A percentile compares a stretch with the other conserved stretches of the same genome.
Evolutionary conservation across 805 yeast genomes (phyloP).

Genomic region (Yamadazyma paraphyllophila): DNA sequence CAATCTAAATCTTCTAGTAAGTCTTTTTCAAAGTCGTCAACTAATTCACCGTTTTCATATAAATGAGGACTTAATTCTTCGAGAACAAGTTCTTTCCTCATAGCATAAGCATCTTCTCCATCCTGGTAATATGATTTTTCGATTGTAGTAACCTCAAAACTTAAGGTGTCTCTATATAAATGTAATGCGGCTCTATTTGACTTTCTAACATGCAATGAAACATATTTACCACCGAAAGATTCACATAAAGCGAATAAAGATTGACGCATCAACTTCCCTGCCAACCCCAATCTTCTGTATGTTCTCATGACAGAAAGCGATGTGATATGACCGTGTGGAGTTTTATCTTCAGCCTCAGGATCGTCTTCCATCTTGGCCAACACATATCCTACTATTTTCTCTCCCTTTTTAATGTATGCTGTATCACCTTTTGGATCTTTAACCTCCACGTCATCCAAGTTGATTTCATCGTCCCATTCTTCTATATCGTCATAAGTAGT

Average conservation of each 20-base stretch:
- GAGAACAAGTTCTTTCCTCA: slow-evolving; percentile 68
- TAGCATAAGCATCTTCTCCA: slow-evolving; percentile 96
- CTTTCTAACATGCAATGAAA: slow-evolving; percentile 89
- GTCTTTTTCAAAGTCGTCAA: slow-evolving; percentile 53
- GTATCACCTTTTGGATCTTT: slow-evolving; percentile 56
- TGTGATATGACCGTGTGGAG: slow-evolving; percentile 92
- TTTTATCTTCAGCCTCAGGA: slow-evolving; percentile 67
- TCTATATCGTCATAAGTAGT: slow-evolving; percentile 58
- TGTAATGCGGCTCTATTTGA: slow-evolving; percentile 93
- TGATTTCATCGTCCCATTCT: slow-evolving; percentile 27
- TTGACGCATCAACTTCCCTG: slow-evolving; percentile 87
- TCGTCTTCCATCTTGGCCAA: slow-evolving; percentile 97
- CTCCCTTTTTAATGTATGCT: slow-evolving; percentile 63
- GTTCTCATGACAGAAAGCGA: slow-evolving; percentile 93
- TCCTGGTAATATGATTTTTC: slow-evolving; percentile 93
- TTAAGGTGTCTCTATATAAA: slow-evolving; percentile 79
- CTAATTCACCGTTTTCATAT: slow-evolving; percentile 46
- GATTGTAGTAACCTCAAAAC: slow-evolving; percentile 76
- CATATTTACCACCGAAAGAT: slow-evolving; percentile 76
- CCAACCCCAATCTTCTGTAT: slow-evolving; percentile 91
- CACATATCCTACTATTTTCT: slow-evolving; percentile 92
- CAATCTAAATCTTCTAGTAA: slow-evolving; percentile 25
- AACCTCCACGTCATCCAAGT: slow-evolving; percentile 15
- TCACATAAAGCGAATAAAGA: slow-evolving; percentile 77
- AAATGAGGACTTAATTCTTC: slow-evolving; percentile 61